These are phyloP conservation scores for Digitaria exilis DNA, from an alignment of 202 grass and related monocot genomes.

Conservation along the genomic window DNA sequence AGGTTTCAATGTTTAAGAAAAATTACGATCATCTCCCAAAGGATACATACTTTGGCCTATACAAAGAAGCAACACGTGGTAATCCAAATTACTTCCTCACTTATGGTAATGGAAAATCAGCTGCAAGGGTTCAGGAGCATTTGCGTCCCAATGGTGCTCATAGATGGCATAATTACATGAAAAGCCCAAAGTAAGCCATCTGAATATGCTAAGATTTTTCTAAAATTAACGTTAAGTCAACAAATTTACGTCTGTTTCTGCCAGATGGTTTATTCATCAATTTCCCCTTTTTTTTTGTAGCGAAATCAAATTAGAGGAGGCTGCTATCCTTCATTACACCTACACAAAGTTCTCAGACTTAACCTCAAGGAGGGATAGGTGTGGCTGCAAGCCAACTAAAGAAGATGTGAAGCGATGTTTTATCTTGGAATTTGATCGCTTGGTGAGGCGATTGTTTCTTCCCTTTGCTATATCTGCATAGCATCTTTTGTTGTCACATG, in stretches of 20 bases:
- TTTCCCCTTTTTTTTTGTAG: conserved; percentile 57
- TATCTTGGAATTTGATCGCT: conserved; percentile 96
- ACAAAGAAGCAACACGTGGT: conserved; percentile 97
- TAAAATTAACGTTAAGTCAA: neutral
- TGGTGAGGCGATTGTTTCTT: conserved; percentile 55
- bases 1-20: conserved; percentile 99
- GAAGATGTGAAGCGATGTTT: conserved; percentile 98
- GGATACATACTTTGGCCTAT: conserved; percentile 98
- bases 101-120: conserved; percentile 98
- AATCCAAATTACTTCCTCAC: conserved; percentile 99
- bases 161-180: conserved; percentile 99
- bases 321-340: conserved; percentile 96
- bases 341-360: conserved; percentile 95
- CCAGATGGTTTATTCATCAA: conserved; percentile 15
- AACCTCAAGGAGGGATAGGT: conserved; percentile 89
- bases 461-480: neutral
- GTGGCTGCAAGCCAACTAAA: conserved; percentile 96
- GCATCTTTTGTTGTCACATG: neutral
- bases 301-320: conserved; percentile 96
- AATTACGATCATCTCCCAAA: conserved; percentile 99
- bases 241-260: neutral
- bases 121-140: conserved; percentile 89
- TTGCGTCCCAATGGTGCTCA: conserved; percentile 96
- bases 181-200: conserved; percentile 80
- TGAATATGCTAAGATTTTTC: neutral